Evolutionary conservation across 73 alveolate genomes (phyloP), one percentile per base, ranked within the genome.

Genomic region (Blepharisma japonicum): DNA sequence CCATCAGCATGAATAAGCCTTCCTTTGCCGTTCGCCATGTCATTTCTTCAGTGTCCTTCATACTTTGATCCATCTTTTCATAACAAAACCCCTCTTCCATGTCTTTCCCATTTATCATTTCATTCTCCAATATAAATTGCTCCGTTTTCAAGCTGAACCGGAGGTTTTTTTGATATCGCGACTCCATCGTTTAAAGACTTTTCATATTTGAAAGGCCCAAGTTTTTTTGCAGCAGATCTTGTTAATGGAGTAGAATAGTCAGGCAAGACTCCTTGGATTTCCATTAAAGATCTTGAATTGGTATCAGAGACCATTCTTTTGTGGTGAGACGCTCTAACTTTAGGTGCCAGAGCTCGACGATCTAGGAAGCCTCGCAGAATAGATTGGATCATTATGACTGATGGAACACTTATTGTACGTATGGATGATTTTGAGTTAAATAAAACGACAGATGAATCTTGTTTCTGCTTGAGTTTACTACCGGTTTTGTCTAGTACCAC

Each of bases 71-170:
- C 80, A 70, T 70, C 80, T 9, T 9, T 27, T 45, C 80, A 70
- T 2, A 45, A 3, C 14, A 39, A 70, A 9, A 70, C n/a, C 21
- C 80, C 80, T 70, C 38, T 14, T 7, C 80, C 80, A 56, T 77
- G 61, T 4, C 80, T 54, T 14, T 55, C 51, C 23, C 84, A 78
- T 8, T 77, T 79, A 8, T 25, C 56, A 39, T 78, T 18, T 71
- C 84, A 77, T 46, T 77, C 47, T 20, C 84, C 84, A 7, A 9
- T 55, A 46, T 77, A 77, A 39, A 77, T 56, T n/a, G 84, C 84
- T 8, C 84, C 84, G 61, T 77, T 77, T 53, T 77, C 84, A 18
- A 77, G 81, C 61, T 77, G 79, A 32, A 45, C 45, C 1, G 82
- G 82, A 39, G 76, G 76, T 72, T 55, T 45, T 7, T 45, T 50